Evolutionary conservation across 331 rosid species (phyloP).

Genomic region (Phaseolus coccineus): DNA sequence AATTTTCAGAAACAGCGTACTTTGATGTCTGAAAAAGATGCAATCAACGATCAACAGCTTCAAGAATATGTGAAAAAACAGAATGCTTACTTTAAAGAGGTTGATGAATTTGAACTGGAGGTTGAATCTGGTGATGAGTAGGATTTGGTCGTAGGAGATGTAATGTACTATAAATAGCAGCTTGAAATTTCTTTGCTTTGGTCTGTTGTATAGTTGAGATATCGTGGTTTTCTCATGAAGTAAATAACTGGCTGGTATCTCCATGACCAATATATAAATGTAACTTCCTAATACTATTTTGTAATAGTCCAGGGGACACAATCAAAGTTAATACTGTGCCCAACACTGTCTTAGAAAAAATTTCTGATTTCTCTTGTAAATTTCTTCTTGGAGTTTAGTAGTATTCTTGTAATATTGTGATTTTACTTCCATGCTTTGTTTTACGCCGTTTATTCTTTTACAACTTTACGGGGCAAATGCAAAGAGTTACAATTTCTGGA

Average conservation of each 20-base stretch:
- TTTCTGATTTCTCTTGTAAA: constrained; percentile 16
- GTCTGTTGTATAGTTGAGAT: constrained; percentile 44
- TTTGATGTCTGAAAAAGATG: constrained; percentile 26
- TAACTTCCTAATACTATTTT: background rate
- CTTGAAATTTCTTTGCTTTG: constrained; percentile 17
- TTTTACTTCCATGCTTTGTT: background rate
- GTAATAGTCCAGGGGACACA: background rate
- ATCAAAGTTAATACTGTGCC: constrained; percentile 16
- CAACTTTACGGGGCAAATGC: background rate
- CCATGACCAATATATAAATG: constrained; percentile 27
- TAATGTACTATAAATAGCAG: constrained; percentile 23
- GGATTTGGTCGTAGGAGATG: constrained; percentile 32
- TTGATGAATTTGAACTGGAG: constrained; percentile 50
- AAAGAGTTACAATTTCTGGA: background rate
- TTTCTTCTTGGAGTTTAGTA: background rate
- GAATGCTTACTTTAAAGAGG: constrained; percentile 44
- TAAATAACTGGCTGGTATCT: constrained; percentile 5
- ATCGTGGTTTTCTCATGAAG: background rate
- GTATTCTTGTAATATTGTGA: background rate
- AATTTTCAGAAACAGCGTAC: constrained; percentile 46
- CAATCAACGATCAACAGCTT: background rate
- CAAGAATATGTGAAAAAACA: constrained; percentile 46
- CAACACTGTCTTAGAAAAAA: background rate
- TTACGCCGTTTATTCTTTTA: background rate
- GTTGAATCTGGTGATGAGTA: constrained; percentile 31